phyloP scores from a whole-genome alignment of 805 yeast species.

The Candida glaebosa region DNA sequence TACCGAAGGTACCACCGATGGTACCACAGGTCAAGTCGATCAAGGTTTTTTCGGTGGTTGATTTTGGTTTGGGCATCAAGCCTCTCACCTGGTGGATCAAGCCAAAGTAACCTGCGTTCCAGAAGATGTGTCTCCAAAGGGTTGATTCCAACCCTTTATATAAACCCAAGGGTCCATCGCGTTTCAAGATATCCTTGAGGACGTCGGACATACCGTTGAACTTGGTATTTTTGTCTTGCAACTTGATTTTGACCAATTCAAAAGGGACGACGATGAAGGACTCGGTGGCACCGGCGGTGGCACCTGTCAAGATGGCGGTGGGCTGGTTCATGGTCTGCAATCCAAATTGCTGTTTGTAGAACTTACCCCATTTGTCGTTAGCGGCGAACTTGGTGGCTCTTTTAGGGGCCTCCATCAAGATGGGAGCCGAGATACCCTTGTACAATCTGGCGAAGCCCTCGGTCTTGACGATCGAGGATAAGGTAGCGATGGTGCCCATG shows the following conservation, averaged over 20 bases:
- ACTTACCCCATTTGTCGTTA: conserved; percentile 91
- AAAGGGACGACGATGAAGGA: conserved; percentile 97
- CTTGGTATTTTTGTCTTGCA: conserved; percentile 83
- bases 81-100: conserved; percentile 82
- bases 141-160: conserved; percentile 97
- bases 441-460: conserved; percentile 86
- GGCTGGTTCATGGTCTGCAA: conserved; percentile 70
- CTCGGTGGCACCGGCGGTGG: conserved; percentile 97
- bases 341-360: conserved; percentile 72
- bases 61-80: conserved; percentile 73
- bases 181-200: conserved; percentile 61
- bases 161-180: conserved; percentile 78
- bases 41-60: conserved; percentile 67
- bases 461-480: conserved; percentile 74
- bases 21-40: conserved; percentile 91
- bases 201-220: conserved; percentile 86
- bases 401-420: conserved; percentile 98
- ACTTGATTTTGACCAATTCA: conserved; percentile 90
- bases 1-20: conserved; percentile 96
- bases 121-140: conserved; percentile 90
- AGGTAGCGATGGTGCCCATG: conserved; percentile 79
- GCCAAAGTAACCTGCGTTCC: conserved; percentile 99
- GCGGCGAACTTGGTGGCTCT: conserved; percentile 99
- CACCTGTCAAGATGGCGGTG: conserved; percentile 88
- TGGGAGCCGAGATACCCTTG: conserved; percentile 94